Evolutionary conservation across 371 early-diverging fungal species (phyloP).

Genomic region (Mortierella sp.): DNA sequence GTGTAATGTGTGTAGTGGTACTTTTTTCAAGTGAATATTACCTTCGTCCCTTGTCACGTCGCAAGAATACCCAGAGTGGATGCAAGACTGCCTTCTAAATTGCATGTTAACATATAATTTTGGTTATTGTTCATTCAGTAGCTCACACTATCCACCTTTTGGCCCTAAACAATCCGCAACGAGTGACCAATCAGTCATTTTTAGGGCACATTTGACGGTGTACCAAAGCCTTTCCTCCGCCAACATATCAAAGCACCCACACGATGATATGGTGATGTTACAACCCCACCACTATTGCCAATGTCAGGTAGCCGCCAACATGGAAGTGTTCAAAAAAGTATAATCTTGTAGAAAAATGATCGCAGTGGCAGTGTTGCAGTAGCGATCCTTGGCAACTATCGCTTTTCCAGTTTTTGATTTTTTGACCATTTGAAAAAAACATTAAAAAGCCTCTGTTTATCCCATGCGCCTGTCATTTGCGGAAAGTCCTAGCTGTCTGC

Average conservation of each 20-base stretch:
- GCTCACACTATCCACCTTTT: background rate
- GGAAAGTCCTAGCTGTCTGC: background rate
- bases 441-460: background rate
- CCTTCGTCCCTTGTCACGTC: background rate
- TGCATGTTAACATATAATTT: background rate
- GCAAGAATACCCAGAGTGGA: background rate
- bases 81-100: background rate
- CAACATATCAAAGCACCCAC: background rate
- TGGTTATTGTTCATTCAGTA: background rate
- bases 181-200: conserved; percentile 5
- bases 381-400: no score
- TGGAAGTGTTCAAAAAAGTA: no score
- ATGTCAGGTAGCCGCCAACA: no score
- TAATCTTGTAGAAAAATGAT: no score
- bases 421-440: no score
- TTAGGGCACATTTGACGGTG: background rate
- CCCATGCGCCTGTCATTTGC: background rate
- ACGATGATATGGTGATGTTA: no score
- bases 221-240: conserved; percentile 6
- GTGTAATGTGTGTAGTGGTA: no score
- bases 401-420: no score
- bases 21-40: background rate
- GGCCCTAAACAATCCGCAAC: background rate
- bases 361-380: no score
- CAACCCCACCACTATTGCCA: no score